Conservation (phyloP, 2,329 filamentous ascomycete species). For the Aquanectria penicillioides region DNA sequence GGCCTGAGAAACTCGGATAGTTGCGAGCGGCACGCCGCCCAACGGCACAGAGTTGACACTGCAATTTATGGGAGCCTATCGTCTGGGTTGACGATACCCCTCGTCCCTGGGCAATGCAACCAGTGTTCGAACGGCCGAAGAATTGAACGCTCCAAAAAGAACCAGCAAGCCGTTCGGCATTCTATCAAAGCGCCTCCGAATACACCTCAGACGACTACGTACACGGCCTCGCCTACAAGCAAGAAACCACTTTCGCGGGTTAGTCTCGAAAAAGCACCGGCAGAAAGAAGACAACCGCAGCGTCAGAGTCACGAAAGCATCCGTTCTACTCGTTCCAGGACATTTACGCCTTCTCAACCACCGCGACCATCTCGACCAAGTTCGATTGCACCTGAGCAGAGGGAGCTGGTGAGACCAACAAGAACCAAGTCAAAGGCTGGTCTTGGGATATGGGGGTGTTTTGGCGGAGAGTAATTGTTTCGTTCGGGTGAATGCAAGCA, state of each 20-base stretch:
- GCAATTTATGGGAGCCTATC: conserved; percentile 3
- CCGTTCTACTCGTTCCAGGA: conserved; percentile 1
- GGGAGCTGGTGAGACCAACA: neutral
- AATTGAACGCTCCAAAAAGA: neutral
- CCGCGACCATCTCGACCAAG: neutral
- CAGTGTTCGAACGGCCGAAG: neutral
- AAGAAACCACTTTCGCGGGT: neutral
- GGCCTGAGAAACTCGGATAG: neutral
- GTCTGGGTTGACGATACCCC: conserved; percentile 11
- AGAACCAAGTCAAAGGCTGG: neutral
- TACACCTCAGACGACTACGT: neutral
- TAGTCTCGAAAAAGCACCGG: neutral
- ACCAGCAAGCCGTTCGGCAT: neutral
- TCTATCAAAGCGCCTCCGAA: neutral
- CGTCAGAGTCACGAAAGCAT: conserved; percentile 12
- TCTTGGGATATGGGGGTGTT: conserved; percentile 12
- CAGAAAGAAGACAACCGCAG: neutral
- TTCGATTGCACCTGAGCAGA: neutral
- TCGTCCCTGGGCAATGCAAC: neutral
- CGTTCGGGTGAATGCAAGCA: neutral
- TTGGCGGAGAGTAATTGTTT: neutral
- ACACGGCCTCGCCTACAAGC: neutral
- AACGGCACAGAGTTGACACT: neutral
- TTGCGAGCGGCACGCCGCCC: neutral
- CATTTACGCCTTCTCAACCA: neutral